Evolutionary conservation across 805 yeast genomes (phyloP), one percentile per base, ranked within the genome.

Genomic region (Saturnispora zaruensis): DNA sequence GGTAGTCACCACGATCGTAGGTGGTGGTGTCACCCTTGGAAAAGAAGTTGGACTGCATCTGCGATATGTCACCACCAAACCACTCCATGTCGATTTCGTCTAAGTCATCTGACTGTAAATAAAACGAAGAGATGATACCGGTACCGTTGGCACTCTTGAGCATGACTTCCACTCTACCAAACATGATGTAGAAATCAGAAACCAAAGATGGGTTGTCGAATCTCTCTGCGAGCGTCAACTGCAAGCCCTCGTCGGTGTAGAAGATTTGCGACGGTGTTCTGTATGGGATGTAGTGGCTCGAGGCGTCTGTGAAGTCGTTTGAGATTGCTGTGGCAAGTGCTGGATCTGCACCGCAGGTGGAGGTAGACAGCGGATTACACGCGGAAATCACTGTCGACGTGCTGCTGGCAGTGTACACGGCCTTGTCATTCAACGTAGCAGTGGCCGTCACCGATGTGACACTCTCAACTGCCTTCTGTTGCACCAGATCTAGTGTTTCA

Each of bases 41-140:
- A 70, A 87, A 89, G 65, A 67, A 90, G 63, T 85, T 85, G 24
- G 89, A 73, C 67, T 87, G 95, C 57, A 84, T 79, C 62, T 87
- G 82, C 40, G 78, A 73, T 24, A 72, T 71, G 62, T 89, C 95
- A 44, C 86, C 81, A 18, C 96, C 96, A 42, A 85, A 72, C 82
- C 93, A 84, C 66, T 90, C 96, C 45, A 85, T 61, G 67, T 90
- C 97, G 44, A 90, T 80, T 67, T 90, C 97, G 66, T 90, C 97
- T 55, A 83, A 71, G 59, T 84, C 96, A 64, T 90, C 96, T 58
- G 76, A 70, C 62, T 87, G 95, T 49, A 89, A 72, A 55, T 82
- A 87, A 57, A 89, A 79, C 2, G 93, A 82, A 0, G 96, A 84
- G 13, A 88, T 79, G 38, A 90, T 74, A 54, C 96, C 96, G 18